Percentiles rank a stretch among this genome's conserved stretches.
phyloP scores from a whole-genome alignment of 1,284 basidiomycete species.

The Tilletiopsis washingtonensis region DNA sequence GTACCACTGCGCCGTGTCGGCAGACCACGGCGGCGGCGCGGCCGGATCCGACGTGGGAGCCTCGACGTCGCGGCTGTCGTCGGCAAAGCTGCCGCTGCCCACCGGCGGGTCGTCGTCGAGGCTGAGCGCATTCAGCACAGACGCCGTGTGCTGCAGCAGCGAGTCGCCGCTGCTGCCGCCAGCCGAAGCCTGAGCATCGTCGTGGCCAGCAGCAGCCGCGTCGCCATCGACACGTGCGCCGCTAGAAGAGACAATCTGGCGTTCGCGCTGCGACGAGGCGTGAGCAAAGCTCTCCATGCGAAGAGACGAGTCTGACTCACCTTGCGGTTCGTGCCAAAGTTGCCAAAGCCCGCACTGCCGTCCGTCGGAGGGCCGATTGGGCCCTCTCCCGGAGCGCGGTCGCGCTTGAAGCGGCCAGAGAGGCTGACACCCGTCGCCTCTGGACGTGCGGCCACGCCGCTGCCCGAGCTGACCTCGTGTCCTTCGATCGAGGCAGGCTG shows the following conservation, averaged over 20 bases:
- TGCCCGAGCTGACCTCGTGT: no score
- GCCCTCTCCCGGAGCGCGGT: conserved; percentile 32
- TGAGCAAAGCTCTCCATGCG: no score
- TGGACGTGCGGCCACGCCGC: conserved; percentile 2
- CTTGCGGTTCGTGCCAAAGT: no score
- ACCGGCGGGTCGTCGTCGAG: conserved; percentile 25
- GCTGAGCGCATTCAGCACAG: conserved; percentile 24
- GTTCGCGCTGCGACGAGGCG: no score
- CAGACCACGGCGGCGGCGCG: conserved; percentile 33
- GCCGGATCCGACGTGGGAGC: not conserved
- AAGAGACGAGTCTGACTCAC: no score
- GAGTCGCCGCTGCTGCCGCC: conserved; percentile 12
- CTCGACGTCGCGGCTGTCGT: conserved; percentile 3
- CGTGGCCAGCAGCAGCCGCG: not conserved
- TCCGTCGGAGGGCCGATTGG: conserved; percentile 38
- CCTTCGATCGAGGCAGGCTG: no score
- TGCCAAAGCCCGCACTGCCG: conserved; percentile 36
- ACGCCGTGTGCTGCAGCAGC: conserved; percentile 24
- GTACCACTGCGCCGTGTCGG: conserved; percentile 72
- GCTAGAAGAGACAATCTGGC: no score
- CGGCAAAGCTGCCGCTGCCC: not conserved
- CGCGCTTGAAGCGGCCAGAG: conserved; percentile 9
- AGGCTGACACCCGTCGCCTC: not conserved
- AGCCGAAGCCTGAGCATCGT: not conserved
- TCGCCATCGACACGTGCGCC: no score